A percentile compares a stretch with the other conserved stretches of the same genome.
phyloP scores from a whole-genome alignment of 2,329 filamentous ascomycete species.

The Dactylellina sp. region DNA sequence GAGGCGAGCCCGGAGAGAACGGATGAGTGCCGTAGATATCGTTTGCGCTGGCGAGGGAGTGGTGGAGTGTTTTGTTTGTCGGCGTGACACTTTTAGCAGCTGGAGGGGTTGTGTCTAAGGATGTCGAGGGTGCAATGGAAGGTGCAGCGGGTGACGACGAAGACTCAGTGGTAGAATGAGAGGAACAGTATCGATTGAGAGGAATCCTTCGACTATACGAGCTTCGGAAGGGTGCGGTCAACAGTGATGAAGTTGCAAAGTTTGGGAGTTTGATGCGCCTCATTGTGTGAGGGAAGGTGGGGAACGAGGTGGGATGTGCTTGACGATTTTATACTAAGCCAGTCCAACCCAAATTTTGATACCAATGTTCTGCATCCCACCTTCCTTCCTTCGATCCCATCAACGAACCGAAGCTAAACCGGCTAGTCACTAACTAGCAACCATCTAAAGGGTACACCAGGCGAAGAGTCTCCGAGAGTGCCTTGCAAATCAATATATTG shows the following conservation, averaged over 20 bases:
- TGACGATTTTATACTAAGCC: conserved; percentile 3
- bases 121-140: background rate
- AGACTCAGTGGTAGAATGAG: conserved; percentile 67
- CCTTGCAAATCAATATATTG: too few species aligned
- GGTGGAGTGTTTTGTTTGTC: conserved; percentile 44
- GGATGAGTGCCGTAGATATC: conserved; percentile 80
- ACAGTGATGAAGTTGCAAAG: conserved; percentile 8
- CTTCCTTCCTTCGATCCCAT: too few species aligned
- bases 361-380: background rate
- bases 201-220: background rate
- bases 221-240: background rate
- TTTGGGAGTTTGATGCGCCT: conserved; percentile 42
- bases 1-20: conserved; percentile 83
- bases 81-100: background rate
- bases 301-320: background rate
- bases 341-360: background rate
- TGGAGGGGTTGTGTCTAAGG: background rate
- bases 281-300: conserved; percentile 16
- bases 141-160: conserved; percentile 64
- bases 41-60: conserved; percentile 19
- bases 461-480: too few species aligned
- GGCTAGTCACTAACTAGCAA: too few species aligned
- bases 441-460: too few species aligned
- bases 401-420: too few species aligned
- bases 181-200: conserved; percentile 62